phyloP scores from a whole-genome alignment of 257 asterid genomes.

The Nicotiana undulata region DNA sequence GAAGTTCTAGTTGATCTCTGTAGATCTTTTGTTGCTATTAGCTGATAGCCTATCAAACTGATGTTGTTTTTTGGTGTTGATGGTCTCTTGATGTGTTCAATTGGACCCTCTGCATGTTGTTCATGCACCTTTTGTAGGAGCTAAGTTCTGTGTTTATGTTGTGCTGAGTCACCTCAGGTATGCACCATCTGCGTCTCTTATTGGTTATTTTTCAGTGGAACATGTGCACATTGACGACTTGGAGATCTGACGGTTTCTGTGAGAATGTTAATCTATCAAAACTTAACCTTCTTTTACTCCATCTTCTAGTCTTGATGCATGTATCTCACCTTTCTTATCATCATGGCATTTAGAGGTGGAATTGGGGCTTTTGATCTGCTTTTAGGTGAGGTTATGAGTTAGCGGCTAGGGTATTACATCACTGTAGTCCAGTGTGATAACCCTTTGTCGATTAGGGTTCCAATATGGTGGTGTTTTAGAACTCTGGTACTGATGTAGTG shows the following conservation, averaged over 20 bases:
- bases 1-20: constrained; percentile 29
- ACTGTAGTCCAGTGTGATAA: background rate
- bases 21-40: constrained; percentile 41
- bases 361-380: background rate
- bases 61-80: constrained; percentile 32
- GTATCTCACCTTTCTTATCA: background rate
- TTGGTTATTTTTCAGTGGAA: background rate
- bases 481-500: background rate
- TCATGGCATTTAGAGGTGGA: background rate
- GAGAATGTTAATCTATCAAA: background rate
- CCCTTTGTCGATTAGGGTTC: background rate
- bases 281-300: background rate
- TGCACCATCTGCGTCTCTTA: background rate
- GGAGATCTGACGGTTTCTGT: background rate
- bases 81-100: constrained; percentile 41
- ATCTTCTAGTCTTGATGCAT: background rate
- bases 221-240: background rate
- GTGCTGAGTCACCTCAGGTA: background rate
- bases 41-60: constrained; percentile 39
- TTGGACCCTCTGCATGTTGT: constrained; percentile 23
- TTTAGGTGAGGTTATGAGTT: background rate
- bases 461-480: background rate
- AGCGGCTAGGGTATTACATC: background rate
- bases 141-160: background rate
- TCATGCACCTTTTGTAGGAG: constrained; percentile 2